These are phyloP conservation scores for Musa acuminata DNA, from an alignment of 176 grass and related monocot species.

Conservation along the genomic window DNA sequence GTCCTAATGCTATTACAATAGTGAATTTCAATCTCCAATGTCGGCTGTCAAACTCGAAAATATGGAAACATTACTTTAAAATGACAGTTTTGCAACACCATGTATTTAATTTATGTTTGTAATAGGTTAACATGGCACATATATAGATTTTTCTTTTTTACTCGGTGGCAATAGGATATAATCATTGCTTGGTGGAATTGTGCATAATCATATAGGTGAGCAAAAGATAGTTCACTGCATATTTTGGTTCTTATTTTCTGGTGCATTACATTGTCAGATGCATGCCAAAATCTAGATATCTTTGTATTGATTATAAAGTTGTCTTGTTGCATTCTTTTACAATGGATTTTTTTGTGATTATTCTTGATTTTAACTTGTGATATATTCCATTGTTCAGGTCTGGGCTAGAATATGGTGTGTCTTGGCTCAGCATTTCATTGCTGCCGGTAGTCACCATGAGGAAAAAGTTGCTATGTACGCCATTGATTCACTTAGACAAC, in stretches of 20 bases:
- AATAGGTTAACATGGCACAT: not conserved
- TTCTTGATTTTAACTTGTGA: not conserved
- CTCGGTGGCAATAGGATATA: not conserved
- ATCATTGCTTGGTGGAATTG: not conserved
- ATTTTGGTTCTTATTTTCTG: not conserved
- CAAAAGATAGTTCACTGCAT: not conserved
- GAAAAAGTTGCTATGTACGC: constrained; percentile 98
- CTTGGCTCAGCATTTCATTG: constrained; percentile 87
- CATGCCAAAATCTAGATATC: not conserved
- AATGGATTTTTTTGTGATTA: not conserved
- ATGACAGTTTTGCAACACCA: not conserved
- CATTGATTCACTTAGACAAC: constrained; percentile 92
- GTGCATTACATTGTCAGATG: not conserved
- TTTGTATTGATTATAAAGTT: not conserved
- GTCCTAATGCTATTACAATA: not conserved
- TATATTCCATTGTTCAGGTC: constrained; percentile 34
- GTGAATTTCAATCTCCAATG: not conserved
- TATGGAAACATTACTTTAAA: not conserved
- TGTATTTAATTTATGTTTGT: not conserved
- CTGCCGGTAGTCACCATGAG: constrained; percentile 89
- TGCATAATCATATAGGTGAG: not conserved
- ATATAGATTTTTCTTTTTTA: not conserved
- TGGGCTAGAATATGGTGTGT: constrained; percentile 99
- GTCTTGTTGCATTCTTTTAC: not conserved
- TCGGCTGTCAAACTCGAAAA: not conserved